Base-by-base conservation (phyloP, 2,329 filamentous ascomycete genomes). In the Pseudocercospora pini-densiflorae region DNA sequence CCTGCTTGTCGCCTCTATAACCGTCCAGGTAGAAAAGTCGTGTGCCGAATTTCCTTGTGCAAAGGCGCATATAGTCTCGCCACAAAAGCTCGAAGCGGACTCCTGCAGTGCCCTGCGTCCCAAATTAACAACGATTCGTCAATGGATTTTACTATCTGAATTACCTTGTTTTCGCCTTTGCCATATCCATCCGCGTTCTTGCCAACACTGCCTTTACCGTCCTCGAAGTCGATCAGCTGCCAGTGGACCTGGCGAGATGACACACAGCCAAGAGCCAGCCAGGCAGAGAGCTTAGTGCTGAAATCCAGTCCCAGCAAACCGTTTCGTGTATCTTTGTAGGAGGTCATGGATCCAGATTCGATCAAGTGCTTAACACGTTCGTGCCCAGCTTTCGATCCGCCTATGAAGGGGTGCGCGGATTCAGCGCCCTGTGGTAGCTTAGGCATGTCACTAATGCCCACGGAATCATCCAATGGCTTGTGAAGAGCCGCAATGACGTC, bases 1-100 rank as follows among this genome's bases (percentile, higher is more conserved):
- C 76, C 6, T 73, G 66, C 45, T 71, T 63, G 51, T 83, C 82
- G 24, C 82, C 77, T 16, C 86, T 85, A 71, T 92, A 92, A 0
- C 92, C 92, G 4, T 84, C 82, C 1, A 89, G 78, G 12, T 81
- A 79, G 75, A 92, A 94, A 3, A 94, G 83, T 23, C 85, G 86
- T 16, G 78, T 74, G 0, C 87, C 86, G 68, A 91, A 93, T 72
- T 94, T 94, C 33, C 85, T 84, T 5, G 88, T 89, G 74, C 90
- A 92, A 0, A 94, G 84, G 0, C 90, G 85, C 89, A 94, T 93
- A 73, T 94, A 94, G 73, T 94, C 92, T 47, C 92, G 82, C 91
- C 90, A 93, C 0, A 94, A 78, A 0, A 95, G 81, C 74, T 94
- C 91, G 63, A 92, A 89, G 0, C 92, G 86, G 0, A 94, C 85